Evolutionary conservation across 148 eudicot genomes (phyloP), one percentile per base, ranked within the genome.

Genomic region (Rhododendron mucronatum): DNA sequence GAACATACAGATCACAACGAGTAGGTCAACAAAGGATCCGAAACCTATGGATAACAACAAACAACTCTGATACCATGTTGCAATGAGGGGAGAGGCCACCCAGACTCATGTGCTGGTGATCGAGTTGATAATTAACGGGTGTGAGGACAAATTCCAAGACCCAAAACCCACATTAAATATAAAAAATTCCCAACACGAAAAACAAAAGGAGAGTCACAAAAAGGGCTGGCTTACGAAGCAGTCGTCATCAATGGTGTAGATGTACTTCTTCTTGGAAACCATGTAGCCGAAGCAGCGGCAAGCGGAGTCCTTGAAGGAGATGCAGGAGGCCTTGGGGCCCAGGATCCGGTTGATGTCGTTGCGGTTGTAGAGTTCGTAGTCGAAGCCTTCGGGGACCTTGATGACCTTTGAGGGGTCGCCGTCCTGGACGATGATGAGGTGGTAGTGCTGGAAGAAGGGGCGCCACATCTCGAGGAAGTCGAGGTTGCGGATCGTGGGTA

Each of bases 381-480:
- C 98, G 45, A 95, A 95, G 0, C 98, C 98, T 3, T 93, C 94
- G 23, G 98, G 98, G 18, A 95, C 98, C 8, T 89, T 83, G 81
- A 95, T 92, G 50, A 65, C 87, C 86, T 92, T 95, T 0, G 88
- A 80, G 2, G 98, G 98, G 82, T 95, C 98, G 30, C 98, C 98
- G 80, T 95, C 98, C 80, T 95, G 98, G 23, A 95, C 98, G 76
- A 95, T 95, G 89, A 95, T 95, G 8, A 95, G 78, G 83, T 95
- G 98, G 82, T 95, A 95, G 0, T 89, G 93, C n/a, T 95, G 90
- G 80, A 95, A 93, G 37, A 91, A 93, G 0, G 98, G 96, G 63
- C 98, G 89, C 98, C 98, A 95, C 96, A 93, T 93, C 79, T 95
- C 98, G 7, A 95, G 90, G 86, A 95, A 95, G 91, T 95, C 98